Evolutionary conservation across 306 rosid species (phyloP), one percentile per base, ranked within the genome.

Genomic region (Begonia fuchsioides): DNA sequence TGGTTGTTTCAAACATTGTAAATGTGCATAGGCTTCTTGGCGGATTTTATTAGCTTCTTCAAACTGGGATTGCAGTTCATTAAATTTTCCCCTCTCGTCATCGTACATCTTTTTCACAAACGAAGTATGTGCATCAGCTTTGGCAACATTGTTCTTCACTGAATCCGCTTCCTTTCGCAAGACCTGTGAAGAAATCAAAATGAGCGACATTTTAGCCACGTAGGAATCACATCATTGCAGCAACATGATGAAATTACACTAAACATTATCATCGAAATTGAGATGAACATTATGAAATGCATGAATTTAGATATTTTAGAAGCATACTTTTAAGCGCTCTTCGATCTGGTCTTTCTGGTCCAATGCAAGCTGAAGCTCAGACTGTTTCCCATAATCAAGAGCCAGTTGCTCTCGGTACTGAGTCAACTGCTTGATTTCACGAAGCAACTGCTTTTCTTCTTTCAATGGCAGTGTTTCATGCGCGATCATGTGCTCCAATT

Each of bases 381-480:
- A 77, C 76, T 76, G 76, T 60, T 71, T 79, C 50, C 72, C 85
- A 50, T 74, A 54, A 58, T 39, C 68, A 20, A 57, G 68, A 52
- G 83, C 72, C 59, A 86, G 56, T 55, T 82, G 83, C 49, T 79
- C 83, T 9, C 88, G 86, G 12, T 19, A 72, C 61, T 81, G 96
- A 72, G 76, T 81, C 75, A 72, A 57, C 64, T 72, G 86, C 67
- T 82, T 74, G 56, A 86, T 86, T 65, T 81, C 88, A 51, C 77
- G 88, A 58, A 86, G 62, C 60, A 69, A 65, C 49, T 74, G 83
- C 52, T 81, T 86, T 74, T 86, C 96, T 64, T 86, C 86, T 53
- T 72, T 79, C 56, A 86, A 51, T 65, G 79, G 83, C 60, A 82
- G 54, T 20, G 96, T 86, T 67, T 79, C 96, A 66, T 86, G 95